These are phyloP conservation scores for Wakefieldia striispora DNA, from an alignment of 768 basidiomycete genomes.

Conservation along the genomic window DNA sequence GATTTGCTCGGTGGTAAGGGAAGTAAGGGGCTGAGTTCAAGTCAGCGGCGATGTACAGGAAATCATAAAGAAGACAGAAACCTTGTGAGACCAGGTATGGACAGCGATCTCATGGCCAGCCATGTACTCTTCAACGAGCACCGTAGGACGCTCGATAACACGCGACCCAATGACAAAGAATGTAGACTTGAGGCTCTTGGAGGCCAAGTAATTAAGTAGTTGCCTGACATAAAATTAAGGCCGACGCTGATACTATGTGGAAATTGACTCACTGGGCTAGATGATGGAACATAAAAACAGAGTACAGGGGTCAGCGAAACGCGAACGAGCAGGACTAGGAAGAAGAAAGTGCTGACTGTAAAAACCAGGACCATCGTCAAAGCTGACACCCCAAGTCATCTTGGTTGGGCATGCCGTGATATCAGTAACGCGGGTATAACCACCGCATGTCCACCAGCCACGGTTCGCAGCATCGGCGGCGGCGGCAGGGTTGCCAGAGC, in stretches of 20 bases:
- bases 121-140: conserved; percentile 82
- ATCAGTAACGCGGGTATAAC: conserved; percentile 55
- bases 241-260: not conserved
- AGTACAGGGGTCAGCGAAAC: conserved; percentile 1
- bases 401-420: conserved; percentile 68
- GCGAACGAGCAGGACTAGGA: not conserved
- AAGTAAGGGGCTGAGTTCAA: conserved; percentile 52
- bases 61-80: conserved; percentile 21
- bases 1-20: conserved; percentile 75
- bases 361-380: conserved; percentile 84
- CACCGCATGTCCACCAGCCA: conserved; percentile 94
- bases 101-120: conserved; percentile 76
- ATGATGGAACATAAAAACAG: not conserved
- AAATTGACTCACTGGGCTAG: conserved; percentile 47
- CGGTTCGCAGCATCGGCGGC: conserved; percentile 55
- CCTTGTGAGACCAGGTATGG: conserved; percentile 90
- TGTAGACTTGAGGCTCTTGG: conserved; percentile 68
- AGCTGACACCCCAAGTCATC: conserved; percentile 77
- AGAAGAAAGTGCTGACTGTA: conserved; percentile 58
- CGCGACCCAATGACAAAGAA: conserved; percentile 93
- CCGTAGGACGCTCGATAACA: conserved; percentile 70
- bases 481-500: conserved; percentile 54
- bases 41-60: conserved; percentile 12
- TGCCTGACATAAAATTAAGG: conserved; percentile 38
- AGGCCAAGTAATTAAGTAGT: conserved; percentile 67